Percentiles rank a stretch among this genome's conserved stretches.
phyloP scores from a whole-genome alignment of 352 stramenopile genomes.

The Thraustochytrium sp. region DNA sequence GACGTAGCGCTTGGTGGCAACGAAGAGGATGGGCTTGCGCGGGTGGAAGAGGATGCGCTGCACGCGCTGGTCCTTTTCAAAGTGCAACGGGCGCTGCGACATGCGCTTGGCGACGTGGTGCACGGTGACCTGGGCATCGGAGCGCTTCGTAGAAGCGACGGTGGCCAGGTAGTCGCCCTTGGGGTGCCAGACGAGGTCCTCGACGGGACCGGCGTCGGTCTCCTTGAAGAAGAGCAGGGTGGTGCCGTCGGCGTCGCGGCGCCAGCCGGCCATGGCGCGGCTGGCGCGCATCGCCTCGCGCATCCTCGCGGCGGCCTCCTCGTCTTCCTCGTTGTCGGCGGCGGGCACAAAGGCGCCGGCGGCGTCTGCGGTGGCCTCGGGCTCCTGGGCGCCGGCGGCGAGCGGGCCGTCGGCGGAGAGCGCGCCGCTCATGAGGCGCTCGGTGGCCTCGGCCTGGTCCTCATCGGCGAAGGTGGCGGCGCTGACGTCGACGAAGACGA shows the following conservation, averaged over 20 bases:
- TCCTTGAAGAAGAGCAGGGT: slow-evolving; percentile 25
- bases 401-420: slow-evolving; percentile 54
- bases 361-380: slow-evolving; percentile 84
- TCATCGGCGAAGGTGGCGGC: not conserved
- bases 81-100: slow-evolving; percentile 90
- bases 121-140: slow-evolving; percentile 86
- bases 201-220: slow-evolving; percentile 65
- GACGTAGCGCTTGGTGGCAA: slow-evolving; percentile 96
- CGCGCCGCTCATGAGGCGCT: not conserved
- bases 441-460: slow-evolving; percentile 3
- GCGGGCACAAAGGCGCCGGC: slow-evolving; percentile 68
- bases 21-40: slow-evolving; percentile 98
- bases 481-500: slow-evolving; percentile 46
- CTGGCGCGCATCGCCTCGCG: not conserved
- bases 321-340: slow-evolving; percentile 55
- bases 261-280: not conserved
- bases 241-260: not conserved
- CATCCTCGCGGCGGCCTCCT: slow-evolving; percentile 18
- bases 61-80: slow-evolving; percentile 81
- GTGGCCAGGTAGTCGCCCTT: slow-evolving; percentile 99
- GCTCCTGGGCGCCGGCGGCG: slow-evolving; percentile 83
- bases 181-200: slow-evolving; percentile 90
- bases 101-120: slow-evolving; percentile 95
- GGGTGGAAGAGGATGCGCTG: slow-evolving; percentile 96
- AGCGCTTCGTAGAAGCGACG: not conserved